These are phyloP conservation scores for Pseudogymnoascus sp. DNA, from an alignment of 2,329 filamentous ascomycete species.

Conservation along the genomic window DNA sequence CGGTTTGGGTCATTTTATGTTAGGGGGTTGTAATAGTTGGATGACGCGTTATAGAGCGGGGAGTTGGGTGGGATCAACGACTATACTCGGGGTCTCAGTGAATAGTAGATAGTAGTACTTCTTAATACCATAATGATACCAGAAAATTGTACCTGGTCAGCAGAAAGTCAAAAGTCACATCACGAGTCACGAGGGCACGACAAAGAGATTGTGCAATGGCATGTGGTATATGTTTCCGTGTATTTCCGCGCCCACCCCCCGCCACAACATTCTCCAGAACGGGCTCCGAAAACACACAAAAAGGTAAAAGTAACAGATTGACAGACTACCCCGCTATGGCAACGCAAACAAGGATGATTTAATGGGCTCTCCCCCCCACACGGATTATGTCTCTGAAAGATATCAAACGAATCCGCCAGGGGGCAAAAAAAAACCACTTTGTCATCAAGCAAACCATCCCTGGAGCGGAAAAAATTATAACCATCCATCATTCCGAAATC, in stretches of 20 bases:
- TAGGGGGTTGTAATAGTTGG: neutral
- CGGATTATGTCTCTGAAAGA: neutral
- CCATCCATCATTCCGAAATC: conserved; percentile 22
- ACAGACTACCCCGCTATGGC: conserved; percentile 25
- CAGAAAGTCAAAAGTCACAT: neutral
- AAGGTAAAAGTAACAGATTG: conserved; percentile 5
- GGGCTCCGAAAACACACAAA: conserved; percentile 15
- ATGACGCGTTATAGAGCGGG: neutral
- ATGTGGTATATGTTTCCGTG: conserved; percentile 19
- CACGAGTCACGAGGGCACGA: conserved; percentile 1
- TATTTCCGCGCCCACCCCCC: conserved; percentile 2
- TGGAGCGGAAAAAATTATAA: conserved; percentile 4
- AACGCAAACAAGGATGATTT: conserved; percentile 12
- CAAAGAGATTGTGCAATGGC: neutral
- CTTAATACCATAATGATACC: neutral
- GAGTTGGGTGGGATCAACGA: neutral
- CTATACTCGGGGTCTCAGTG: too few relatives aligned
- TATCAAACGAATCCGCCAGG: neutral
- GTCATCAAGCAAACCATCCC: conserved; percentile 12
- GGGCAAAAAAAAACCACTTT: neutral
- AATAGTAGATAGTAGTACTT: neutral
- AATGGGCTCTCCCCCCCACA: neutral
- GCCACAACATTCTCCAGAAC: conserved; percentile 10
- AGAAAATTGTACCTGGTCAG: neutral
- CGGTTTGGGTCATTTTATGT: neutral